Base-by-base conservation (phyloP, 2,329 filamentous ascomycete species). In the Ophiostoma himal-ulmi region DNA sequence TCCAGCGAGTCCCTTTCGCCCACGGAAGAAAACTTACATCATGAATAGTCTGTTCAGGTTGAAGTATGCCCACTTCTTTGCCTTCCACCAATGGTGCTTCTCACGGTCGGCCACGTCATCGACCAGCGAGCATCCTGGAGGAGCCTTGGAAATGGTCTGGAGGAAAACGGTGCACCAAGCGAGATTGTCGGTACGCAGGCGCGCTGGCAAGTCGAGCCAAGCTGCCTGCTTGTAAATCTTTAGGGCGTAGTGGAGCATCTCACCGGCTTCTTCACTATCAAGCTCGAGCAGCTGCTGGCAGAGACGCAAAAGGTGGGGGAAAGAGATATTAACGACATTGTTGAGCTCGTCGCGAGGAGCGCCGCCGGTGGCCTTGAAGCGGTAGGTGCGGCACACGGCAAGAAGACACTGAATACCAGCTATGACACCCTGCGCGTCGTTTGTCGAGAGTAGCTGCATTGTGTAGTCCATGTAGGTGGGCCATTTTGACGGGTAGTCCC, bases 51-150 rank as follows among this genome's bases (percentile, higher is more conserved):
- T 88, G 82, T 99, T 99, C 75, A 99, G 82, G 80, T 98, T 98
- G 77, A 95, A 96, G 80, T 97, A 99, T 17, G 94, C 91, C 95
- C 95, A 98, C 81, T 99, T 99, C 89, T 98, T 98, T 74, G 94
- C 92, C 84, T 98, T 99, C 94, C 94, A 99, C 94, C 95, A 99
- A 80, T 97, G 93, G 78, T 97, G 94, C 76, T 90, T 87, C 80
- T 98, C 95, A 71, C 95, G 88, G 77, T 98, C 94, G 71, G 92
- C 89, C 69, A 90, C 82, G 71, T 89, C 92, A 72, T 96, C 93
- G 71, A 84, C 80, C 86, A 98, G 89, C 48, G 94, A 90, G 75
- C 85, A 88, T 70, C 91, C 85, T 5, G 95, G 95, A 48, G 92
- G 89, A 30, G 89, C 83, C 81, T 98, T 98, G 75, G 90, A 89